These are phyloP conservation scores for Allium fistulosum DNA, from an alignment of 106 monocot species.

Conservation along the genomic window DNA sequence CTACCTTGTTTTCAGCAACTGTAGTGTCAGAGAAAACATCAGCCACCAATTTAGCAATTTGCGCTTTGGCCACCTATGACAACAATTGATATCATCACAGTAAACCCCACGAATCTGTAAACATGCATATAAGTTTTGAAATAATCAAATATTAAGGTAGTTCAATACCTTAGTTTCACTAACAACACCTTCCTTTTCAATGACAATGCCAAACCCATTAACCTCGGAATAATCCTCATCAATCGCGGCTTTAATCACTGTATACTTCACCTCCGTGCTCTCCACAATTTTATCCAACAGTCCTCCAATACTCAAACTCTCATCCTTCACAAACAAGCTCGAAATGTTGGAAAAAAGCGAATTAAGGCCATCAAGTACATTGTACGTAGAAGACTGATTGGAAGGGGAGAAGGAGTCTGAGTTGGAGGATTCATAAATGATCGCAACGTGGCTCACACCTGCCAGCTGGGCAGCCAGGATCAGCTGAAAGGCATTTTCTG, in stretches of 20 bases:
- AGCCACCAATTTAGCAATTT: conserved; percentile 75
- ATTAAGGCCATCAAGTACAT: conserved; percentile 82
- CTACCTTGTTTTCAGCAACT: conserved; percentile 91
- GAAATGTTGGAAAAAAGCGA: conserved; percentile 76
- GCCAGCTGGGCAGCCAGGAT: conserved; percentile 69
- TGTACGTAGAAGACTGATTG: conserved; percentile 25
- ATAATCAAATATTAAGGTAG: conserved; percentile 25
- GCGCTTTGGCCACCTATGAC: conserved; percentile 55
- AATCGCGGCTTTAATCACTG: conserved; percentile 62
- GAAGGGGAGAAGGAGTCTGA: conserved; percentile 3
- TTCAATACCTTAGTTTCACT: not conserved
- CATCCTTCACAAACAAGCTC: conserved; percentile 33
- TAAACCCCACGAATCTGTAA: not conserved
- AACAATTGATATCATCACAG: not conserved
- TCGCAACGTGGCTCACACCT: conserved; percentile 50
- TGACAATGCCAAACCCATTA: conserved; percentile 24
- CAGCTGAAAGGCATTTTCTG: conserved; percentile 64
- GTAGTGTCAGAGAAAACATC: conserved; percentile 66
- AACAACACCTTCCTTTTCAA: conserved; percentile 42
- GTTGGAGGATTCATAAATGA: conserved; percentile 47
- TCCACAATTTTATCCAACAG: conserved; percentile 57
- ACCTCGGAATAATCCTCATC: conserved; percentile 46
- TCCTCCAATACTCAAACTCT: conserved; percentile 44
- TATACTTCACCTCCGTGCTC: conserved; percentile 58
- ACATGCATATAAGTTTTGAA: too few species aligned